phyloP scores from a whole-genome alignment of 2,329 filamentous ascomycete genomes.

The Botryosphaeria dothidea region DNA sequence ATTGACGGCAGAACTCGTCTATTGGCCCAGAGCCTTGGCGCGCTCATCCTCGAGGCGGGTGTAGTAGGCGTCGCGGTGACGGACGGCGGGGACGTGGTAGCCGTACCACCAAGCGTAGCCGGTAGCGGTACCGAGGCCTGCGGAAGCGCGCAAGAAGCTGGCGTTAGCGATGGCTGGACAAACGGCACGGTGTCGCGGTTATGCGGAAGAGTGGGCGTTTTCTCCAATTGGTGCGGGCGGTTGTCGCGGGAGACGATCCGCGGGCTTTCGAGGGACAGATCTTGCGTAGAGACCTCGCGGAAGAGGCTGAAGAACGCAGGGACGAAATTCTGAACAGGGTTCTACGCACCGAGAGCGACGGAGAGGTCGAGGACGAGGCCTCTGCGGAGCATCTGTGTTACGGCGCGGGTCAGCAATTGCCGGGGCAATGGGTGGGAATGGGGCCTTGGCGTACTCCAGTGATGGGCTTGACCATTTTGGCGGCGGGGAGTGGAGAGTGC shows the following conservation, averaged over 20 bases:
- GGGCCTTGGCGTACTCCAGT: constrained; percentile 47
- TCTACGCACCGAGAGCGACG: constrained; percentile 62
- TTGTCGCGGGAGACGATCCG: not conserved
- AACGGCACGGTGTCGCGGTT: not conserved
- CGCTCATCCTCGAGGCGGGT: constrained; percentile 64
- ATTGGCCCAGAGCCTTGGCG: constrained; percentile 46
- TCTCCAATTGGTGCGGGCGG: not conserved
- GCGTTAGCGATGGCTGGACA: not conserved
- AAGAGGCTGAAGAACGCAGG: not conserved
- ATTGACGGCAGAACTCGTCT: constrained; percentile 23
- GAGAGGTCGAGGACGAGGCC: constrained; percentile 67
- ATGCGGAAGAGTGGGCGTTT: not conserved
- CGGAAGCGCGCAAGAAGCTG: not conserved
- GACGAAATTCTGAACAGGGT: not conserved
- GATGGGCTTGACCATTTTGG: constrained; percentile 50
- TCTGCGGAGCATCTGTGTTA: constrained; percentile 63
- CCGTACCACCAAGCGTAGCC: constrained; percentile 72
- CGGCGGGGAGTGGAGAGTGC: constrained; percentile 23
- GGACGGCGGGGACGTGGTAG: constrained; percentile 65
- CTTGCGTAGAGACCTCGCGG: not conserved
- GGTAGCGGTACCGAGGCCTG: constrained; percentile 62
- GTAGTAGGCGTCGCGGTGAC: constrained; percentile 65
- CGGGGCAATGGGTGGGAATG: not conserved
- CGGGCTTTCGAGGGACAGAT: not conserved
- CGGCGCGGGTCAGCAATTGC: constrained; percentile 11